These are phyloP conservation scores for Pterulicium gracile DNA, from an alignment of 1,284 basidiomycete genomes.

Conservation along the genomic window DNA sequence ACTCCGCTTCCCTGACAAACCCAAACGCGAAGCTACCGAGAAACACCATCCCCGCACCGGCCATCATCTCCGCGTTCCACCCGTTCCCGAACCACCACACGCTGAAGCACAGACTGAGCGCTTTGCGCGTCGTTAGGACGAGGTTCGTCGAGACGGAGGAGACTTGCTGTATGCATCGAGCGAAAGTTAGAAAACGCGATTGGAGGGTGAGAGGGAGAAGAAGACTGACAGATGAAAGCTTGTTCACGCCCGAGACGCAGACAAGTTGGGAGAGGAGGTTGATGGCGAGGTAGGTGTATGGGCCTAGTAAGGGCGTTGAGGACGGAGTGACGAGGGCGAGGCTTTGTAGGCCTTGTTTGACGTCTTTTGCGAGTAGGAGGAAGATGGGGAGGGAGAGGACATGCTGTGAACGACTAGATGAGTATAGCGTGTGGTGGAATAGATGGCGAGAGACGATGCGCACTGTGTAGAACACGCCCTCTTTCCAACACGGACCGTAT, in stretches of 20 bases:
- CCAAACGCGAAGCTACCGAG: slow-evolving; percentile 46
- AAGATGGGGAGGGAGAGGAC: slow-evolving; percentile 70
- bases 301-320: slow-evolving; percentile 17
- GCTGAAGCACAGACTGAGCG: slow-evolving; percentile 59
- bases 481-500: slow-evolving; percentile 74
- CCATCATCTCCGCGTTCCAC: slow-evolving; percentile 50
- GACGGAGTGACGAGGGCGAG: slow-evolving; percentile 21
- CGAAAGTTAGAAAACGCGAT: slow-evolving; percentile 5
- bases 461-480: slow-evolving; percentile 80
- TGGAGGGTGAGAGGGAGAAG: slow-evolving; percentile 1
- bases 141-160: slow-evolving; percentile 67
- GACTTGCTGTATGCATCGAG: slow-evolving; percentile 36
- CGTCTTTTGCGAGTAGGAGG: slow-evolving; percentile 45
- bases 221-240: slow-evolving; percentile 57
- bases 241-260: slow-evolving; percentile 85
- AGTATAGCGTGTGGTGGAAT: slow-evolving; percentile 2
- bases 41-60: slow-evolving; percentile 59
- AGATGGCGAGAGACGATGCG: slow-evolving; percentile 8
- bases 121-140: slow-evolving; percentile 60
- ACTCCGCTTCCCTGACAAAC: too few species aligned
- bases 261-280: slow-evolving; percentile 76
- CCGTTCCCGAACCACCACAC: slow-evolving; percentile 68
- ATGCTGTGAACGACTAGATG: slow-evolving; percentile 31
- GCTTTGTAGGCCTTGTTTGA: slow-evolving; percentile 42
- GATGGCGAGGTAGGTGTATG: slow-evolving; percentile 44